These are phyloP conservation scores for Hericium erinaceus DNA, from an alignment of 768 basidiomycete species.

Conservation along the genomic window DNA sequence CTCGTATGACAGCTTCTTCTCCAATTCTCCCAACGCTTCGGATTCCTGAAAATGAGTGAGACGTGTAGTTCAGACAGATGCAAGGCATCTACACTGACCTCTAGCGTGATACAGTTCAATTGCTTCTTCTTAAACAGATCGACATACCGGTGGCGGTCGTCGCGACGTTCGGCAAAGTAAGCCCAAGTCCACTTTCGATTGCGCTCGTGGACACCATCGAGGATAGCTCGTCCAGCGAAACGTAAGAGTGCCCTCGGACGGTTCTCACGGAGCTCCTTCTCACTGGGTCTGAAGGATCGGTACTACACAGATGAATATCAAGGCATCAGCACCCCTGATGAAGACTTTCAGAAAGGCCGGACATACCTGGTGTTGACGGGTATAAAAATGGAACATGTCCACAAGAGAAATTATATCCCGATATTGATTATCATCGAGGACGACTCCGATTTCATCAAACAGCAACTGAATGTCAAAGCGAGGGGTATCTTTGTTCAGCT, in stretches of 20 bases:
- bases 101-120: conserved; percentile 38
- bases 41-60: conserved; percentile 33
- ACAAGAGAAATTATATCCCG: conserved; percentile 85
- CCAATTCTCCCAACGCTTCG: conserved; percentile 50
- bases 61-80: neutral
- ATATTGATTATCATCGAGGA: conserved; percentile 90
- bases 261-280: conserved; percentile 50
- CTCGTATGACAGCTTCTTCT: conserved; percentile 81
- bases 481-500: conserved; percentile 62
- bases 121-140: conserved; percentile 74
- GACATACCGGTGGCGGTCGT: conserved; percentile 81
- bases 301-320: conserved; percentile 42
- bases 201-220: conserved; percentile 75
- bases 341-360: conserved; percentile 6
- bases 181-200: conserved; percentile 86
- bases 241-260: conserved; percentile 57
- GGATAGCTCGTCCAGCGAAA: conserved; percentile 75
- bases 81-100: conserved; percentile 34
- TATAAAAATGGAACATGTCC: conserved; percentile 95
- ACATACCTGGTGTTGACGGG: conserved; percentile 66
- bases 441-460: conserved; percentile 90
- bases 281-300: conserved; percentile 65
- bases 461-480: conserved; percentile 80
- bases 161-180: conserved; percentile 79
- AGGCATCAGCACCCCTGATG: neutral